These are phyloP conservation scores for Eutrema heterophyllum DNA, from an alignment of 345 rosid genomes.

Conservation along the genomic window DNA sequence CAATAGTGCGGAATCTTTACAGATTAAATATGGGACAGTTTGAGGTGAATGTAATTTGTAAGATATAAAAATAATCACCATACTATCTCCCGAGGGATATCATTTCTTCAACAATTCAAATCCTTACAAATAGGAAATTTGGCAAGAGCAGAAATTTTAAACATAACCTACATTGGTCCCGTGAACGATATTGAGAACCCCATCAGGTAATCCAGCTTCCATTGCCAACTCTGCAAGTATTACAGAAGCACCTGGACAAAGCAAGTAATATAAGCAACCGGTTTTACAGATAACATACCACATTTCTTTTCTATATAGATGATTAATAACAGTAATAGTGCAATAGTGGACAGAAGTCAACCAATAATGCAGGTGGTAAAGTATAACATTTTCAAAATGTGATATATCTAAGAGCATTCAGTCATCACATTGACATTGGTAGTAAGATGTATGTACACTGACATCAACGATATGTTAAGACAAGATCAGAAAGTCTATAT, in stretches of 20 bases:
- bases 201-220: constrained; percentile 94
- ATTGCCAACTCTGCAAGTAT: constrained; percentile 88
- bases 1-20: background rate
- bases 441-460: background rate
- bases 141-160: background rate
- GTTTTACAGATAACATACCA: background rate
- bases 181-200: constrained; percentile 87
- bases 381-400: background rate
- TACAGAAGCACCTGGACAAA: constrained; percentile 75
- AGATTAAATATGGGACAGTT: background rate
- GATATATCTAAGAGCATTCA: background rate
- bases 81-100: background rate
- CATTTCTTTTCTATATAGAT: background rate
- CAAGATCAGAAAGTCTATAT: background rate
- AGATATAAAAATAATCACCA: background rate
- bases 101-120: background rate
- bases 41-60: background rate
- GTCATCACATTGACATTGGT: background rate
- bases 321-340: background rate
- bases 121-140: background rate
- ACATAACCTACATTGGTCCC: constrained; percentile 69
- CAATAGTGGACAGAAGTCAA: background rate
- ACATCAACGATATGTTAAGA: background rate
- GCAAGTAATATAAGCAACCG: background rate
- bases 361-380: background rate